A percentile compares a stretch with the other conserved stretches of the same genome.
phyloP scores from a whole-genome alignment of 495 filamentous ascomycete species.

The Pseudevernia furfuracea region DNA sequence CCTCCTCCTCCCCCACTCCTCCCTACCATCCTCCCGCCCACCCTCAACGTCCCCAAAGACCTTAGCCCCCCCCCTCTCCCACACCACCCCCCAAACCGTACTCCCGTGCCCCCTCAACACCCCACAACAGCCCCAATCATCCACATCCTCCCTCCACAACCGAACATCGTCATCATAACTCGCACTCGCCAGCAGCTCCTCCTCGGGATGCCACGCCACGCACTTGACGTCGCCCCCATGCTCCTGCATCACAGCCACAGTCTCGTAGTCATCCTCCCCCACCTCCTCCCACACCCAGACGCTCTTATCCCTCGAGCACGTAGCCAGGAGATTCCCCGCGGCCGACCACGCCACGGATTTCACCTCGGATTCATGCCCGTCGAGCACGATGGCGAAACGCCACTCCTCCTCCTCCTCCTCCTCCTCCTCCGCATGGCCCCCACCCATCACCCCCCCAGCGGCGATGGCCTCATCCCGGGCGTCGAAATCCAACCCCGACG shows the following conservation, averaged over 20 bases:
- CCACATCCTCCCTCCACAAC: conserved; percentile 80
- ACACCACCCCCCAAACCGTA: conserved; percentile 85
- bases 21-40: conserved; percentile 23
- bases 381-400: conserved; percentile 78
- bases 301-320: conserved; percentile 82
- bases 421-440: conserved; percentile 9
- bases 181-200: conserved; percentile 71
- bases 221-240: conserved; percentile 93
- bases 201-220: conserved; percentile 79
- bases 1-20: conserved; percentile 37
- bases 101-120: conserved; percentile 63
- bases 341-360: conserved; percentile 78
- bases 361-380: conserved; percentile 90
- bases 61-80: conserved; percentile 46
- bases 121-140: conserved; percentile 91
- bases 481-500: conserved; percentile 22
- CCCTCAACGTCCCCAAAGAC: conserved; percentile 2
- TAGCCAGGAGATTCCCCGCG: conserved; percentile 74
- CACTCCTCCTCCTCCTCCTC: conserved; percentile 69
- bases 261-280: conserved; percentile 90
- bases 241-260: conserved; percentile 85
- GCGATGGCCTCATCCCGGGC: conserved; percentile 5
- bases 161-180: conserved; percentile 91
- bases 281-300: conserved; percentile 99
- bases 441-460: conserved; percentile 10